phyloP scores from a whole-genome alignment of 495 filamentous ascomycete genomes.

The Neurospora terricola region DNA sequence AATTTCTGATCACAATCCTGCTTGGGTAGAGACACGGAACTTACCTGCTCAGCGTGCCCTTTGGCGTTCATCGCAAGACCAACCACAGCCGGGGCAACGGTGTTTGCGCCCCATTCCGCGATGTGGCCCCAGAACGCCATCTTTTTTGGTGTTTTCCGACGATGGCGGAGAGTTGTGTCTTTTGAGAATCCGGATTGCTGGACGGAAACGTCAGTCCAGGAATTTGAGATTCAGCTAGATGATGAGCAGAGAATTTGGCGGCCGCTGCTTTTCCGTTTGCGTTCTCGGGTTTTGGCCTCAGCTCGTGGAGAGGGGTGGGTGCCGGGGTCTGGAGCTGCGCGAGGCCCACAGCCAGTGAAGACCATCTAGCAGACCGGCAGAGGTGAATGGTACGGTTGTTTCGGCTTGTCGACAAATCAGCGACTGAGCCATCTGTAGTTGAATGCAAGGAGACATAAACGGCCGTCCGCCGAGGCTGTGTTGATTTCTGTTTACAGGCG shows the following conservation, averaged over 20 bases:
- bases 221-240: background rate
- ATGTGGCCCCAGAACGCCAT: background rate
- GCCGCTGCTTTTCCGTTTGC: background rate
- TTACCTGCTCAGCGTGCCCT: background rate
- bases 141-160: background rate
- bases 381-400: background rate
- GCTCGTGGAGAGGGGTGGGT: background rate
- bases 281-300: background rate
- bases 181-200: too few species aligned
- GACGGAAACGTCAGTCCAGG: background rate
- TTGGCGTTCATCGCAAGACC: background rate
- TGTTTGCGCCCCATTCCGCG: background rate
- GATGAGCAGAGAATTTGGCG: background rate
- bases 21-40: too few species aligned
- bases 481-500: background rate
- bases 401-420: background rate
- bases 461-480: fast-evolving
- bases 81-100: background rate
- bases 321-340: background rate
- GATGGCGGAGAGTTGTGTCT: background rate
- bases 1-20: background rate
- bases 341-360: background rate
- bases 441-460: background rate
- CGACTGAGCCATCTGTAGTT: fast-evolving
- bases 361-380: too few species aligned